A percentile compares a stretch with the other conserved stretches of the same genome.
These are phyloP conservation scores for Hyphopichia buzzinii DNA, from an alignment of 1,139 yeast species.

Conservation along the genomic window DNA sequence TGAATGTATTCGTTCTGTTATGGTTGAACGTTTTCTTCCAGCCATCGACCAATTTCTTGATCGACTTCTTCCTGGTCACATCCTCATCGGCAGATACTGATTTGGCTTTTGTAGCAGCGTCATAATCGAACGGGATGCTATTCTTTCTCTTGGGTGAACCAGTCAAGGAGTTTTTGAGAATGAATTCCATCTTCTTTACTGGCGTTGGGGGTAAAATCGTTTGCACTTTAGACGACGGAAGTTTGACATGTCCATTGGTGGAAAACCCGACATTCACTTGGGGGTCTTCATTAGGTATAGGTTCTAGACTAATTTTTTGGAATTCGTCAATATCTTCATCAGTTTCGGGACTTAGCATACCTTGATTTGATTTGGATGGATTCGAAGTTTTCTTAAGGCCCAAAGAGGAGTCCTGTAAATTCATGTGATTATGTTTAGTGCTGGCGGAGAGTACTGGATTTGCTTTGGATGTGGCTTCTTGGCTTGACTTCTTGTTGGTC, in stretches of 20 bases:
- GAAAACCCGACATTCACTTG: constrained; percentile 39
- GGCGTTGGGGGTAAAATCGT: constrained; percentile 65
- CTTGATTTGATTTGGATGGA: constrained; percentile 1
- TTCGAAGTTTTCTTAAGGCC: constrained; percentile 34
- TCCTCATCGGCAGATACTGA: constrained; percentile 12
- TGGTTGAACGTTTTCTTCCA: constrained; percentile 36
- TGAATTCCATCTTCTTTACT: constrained; percentile 56
- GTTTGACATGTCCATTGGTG: constrained; percentile 47
- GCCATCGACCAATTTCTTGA: constrained; percentile 40
- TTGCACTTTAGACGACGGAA: constrained; percentile 47
- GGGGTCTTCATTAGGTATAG: background rate
- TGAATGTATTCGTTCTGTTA: constrained; percentile 3
- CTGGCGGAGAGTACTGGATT: constrained; percentile 5
- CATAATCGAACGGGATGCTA: background rate
- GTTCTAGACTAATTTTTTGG: constrained; percentile 2
- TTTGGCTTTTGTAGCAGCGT: background rate
- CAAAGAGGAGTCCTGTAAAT: constrained; percentile 41
- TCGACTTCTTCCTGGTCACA: constrained; percentile 33
- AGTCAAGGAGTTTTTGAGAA: constrained; percentile 12
- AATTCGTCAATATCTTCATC: background rate
- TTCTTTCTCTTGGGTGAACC: constrained; percentile 10
- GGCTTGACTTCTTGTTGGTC: constrained; percentile 1
- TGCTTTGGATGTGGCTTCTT: constrained; percentile 1
- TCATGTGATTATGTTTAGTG: constrained; percentile 36
- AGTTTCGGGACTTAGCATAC: background rate